phyloP scores from a whole-genome alignment of 2,329 filamentous ascomycete genomes.

The Hirsutella thompsonii region DNA sequence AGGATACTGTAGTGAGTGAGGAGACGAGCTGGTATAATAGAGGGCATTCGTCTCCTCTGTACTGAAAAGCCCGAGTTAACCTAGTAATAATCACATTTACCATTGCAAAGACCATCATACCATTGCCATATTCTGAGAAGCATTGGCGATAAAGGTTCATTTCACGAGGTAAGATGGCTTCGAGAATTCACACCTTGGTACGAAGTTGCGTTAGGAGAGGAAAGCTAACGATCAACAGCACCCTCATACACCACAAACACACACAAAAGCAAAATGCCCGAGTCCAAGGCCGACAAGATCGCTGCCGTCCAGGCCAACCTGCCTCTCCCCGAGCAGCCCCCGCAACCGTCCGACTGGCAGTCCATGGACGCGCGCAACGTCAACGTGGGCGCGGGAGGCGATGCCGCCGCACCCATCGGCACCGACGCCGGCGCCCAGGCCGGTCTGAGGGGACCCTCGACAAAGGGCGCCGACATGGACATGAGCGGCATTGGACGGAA shows the following conservation, averaged over 20 bases:
- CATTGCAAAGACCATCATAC: too few relatives aligned
- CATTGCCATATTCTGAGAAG: too few relatives aligned
- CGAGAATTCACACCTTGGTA: too few relatives aligned
- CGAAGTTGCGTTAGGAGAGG: too few relatives aligned
- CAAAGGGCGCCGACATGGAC: conserved; percentile 39
- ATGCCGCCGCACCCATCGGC: conserved; percentile 15
- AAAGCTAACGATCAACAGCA: neutral
- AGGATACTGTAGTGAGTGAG: too few relatives aligned
- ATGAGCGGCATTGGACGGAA: conserved; percentile 51
- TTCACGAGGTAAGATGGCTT: too few relatives aligned
- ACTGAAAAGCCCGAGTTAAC: too few relatives aligned
- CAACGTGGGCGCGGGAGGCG: conserved; percentile 47
- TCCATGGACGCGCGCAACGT: conserved; percentile 55
- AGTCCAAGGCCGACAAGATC: conserved; percentile 52
- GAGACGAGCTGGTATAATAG: too few relatives aligned
- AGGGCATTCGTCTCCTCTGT: too few relatives aligned
- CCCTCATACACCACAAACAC: neutral
- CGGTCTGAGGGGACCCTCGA: conserved; percentile 46
- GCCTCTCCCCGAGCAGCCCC: conserved; percentile 67
- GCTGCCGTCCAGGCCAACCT: conserved; percentile 59
- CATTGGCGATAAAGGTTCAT: too few relatives aligned
- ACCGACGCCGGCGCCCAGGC: conserved; percentile 32
- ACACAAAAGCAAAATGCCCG: conserved; percentile 18
- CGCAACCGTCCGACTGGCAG: conserved; percentile 65
- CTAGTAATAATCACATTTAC: too few relatives aligned